phyloP scores from a whole-genome alignment of 176 grass and related monocot species.

The barley (Hordeum vulgare) region MorexV3_pseudomolecules_assembly NC_058522.1:266197181-266197680 shows the following conservation, averaged over 20 bases:
- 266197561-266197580: slow-evolving; percentile 21
- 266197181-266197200: too few species aligned
- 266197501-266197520: slow-evolving; percentile 5
- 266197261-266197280: neutral
- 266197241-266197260: neutral
- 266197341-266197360: neutral
- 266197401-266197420: neutral
- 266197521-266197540: neutral
- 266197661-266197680: neutral
- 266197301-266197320: neutral
- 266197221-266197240: too few species aligned
- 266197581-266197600: slow-evolving; percentile 14
- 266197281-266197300: neutral
- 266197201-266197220: too few species aligned
- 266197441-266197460: neutral
- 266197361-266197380: neutral
- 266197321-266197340: slow-evolving; percentile 8
- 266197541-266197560: slow-evolving; percentile 25
- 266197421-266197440: neutral
- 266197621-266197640: neutral
- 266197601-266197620: neutral
- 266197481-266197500: neutral
- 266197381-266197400: neutral
- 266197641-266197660: neutral
- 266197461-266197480: slow-evolving; percentile 7